phyloP scores from a whole-genome alignment of 2,329 filamentous ascomycete species.

The Fulvia fulva region DNA sequence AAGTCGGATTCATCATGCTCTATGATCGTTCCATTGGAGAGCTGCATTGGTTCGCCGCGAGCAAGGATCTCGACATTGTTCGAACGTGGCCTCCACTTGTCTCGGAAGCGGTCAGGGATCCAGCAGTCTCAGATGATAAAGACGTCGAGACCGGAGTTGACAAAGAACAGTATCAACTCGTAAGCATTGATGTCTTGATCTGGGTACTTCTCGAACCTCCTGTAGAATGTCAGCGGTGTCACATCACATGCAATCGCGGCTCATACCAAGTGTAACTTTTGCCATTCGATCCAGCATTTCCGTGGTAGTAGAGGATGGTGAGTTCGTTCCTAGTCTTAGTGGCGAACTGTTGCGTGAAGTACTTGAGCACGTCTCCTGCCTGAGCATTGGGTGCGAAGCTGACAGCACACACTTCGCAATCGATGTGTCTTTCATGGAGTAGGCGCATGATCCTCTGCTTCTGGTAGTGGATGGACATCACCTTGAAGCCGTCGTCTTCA shows the following conservation, averaged over 20 bases:
- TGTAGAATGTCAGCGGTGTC: not conserved
- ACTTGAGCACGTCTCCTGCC: not conserved
- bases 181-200: conserved; percentile 3
- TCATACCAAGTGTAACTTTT: conserved; percentile 4
- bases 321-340: conserved; percentile 2
- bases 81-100: conserved; percentile 1
- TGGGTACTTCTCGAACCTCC: not conserved
- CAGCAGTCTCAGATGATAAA: conserved; percentile 10
- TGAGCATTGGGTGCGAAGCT: not conserved
- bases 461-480: not conserved
- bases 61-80: conserved; percentile 11
- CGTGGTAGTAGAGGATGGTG: conserved; percentile 12
- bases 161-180: conserved; percentile 5
- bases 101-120: not conserved
- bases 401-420: not conserved
- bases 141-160: not conserved
- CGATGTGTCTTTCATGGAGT: not conserved
- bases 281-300: not conserved
- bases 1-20: not conserved
- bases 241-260: not conserved
- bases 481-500: not conserved
- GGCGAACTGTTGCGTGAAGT: not conserved
- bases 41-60: not conserved
- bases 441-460: not conserved
- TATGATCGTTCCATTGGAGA: not conserved